These are phyloP conservation scores for Xylaria sp. DNA, from an alignment of 495 filamentous ascomycete genomes.

Conservation along the genomic window DNA sequence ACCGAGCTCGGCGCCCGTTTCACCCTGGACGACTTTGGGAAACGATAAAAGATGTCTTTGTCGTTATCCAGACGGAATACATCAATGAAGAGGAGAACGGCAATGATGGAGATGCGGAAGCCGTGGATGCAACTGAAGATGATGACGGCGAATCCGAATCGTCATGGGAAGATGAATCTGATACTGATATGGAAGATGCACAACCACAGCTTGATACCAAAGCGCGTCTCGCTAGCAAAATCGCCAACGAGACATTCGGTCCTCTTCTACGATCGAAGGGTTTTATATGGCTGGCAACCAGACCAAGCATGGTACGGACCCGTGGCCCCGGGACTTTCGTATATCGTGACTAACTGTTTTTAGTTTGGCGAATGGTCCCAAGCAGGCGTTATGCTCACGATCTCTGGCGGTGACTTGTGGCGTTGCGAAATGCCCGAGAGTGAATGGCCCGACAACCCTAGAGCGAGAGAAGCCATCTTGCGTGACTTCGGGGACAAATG, in stretches of 20 bases:
- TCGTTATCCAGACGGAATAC: conserved; percentile 54
- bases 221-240: conserved; percentile 41
- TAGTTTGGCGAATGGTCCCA: conserved; percentile 65
- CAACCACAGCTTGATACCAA: conserved; percentile 38
- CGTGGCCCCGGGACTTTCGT: neutral
- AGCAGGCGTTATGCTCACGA: conserved; percentile 64
- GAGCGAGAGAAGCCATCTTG: conserved; percentile 30
- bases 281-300: conserved; percentile 39
- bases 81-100: conserved; percentile 31
- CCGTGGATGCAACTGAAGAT: conserved; percentile 5
- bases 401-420: conserved; percentile 61
- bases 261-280: conserved; percentile 44
- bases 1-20: conserved; percentile 59
- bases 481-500: conserved; percentile 51
- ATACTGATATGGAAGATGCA: conserved; percentile 28
- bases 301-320: conserved; percentile 23
- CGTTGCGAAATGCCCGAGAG: conserved; percentile 56
- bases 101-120: conserved; percentile 31
- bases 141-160: conserved; percentile 31
- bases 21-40: conserved; percentile 57
- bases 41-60: conserved; percentile 60
- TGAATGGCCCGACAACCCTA: conserved; percentile 43
- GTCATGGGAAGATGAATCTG: conserved; percentile 25
- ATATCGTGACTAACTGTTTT: conserved; percentile 4
- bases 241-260: conserved; percentile 34